These are phyloP conservation scores for Fusarium sp. DNA, from an alignment of 2,329 filamentous ascomycete species.

Conservation along the genomic window DNA sequence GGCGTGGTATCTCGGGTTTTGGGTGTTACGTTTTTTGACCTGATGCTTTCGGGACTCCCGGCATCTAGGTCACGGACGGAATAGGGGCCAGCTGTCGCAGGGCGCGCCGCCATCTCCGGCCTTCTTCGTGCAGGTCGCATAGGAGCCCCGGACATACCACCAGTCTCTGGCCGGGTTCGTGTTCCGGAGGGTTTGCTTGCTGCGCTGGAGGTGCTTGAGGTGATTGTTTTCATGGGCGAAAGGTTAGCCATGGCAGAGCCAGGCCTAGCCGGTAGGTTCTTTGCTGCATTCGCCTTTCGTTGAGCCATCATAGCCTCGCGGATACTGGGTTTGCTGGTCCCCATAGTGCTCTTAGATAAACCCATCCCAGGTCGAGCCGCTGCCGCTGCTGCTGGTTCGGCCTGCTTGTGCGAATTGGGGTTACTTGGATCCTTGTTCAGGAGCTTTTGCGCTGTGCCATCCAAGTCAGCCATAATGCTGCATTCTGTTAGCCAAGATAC, in stretches of 20 bases:
- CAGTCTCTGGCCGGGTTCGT: conserved; percentile 62
- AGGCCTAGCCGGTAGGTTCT: conserved; percentile 67
- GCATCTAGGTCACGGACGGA: conserved; percentile 66
- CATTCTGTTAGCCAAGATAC: conserved; percentile 39
- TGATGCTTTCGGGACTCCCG: conserved; percentile 62
- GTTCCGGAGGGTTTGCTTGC: conserved; percentile 53
- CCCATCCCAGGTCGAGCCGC: conserved; percentile 68
- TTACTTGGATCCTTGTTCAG: conserved; percentile 88
- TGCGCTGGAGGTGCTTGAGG: conserved; percentile 47
- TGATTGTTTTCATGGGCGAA: conserved; percentile 63
- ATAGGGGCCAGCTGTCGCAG: conserved; percentile 75
- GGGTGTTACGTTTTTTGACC: conserved; percentile 62
- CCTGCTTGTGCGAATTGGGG: conserved; percentile 74
- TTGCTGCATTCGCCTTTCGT: conserved; percentile 71
- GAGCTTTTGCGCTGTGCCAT: conserved; percentile 81
- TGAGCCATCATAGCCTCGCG: conserved; percentile 88
- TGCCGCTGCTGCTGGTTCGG: conserved; percentile 58
- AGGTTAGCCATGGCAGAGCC: conserved; percentile 75
- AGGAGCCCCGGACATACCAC: conserved; percentile 73
- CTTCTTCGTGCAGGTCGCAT: conserved; percentile 71
- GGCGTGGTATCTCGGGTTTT: conserved; percentile 67
- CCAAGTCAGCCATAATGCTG: conserved; percentile 83
- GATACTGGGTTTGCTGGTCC: conserved; percentile 73
- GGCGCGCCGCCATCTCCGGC: conserved; percentile 69
- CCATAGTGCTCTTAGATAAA: conserved; percentile 73